Conservation (phyloP, 352 stramenopile genomes). For the Globisporangium polare region DNA sequence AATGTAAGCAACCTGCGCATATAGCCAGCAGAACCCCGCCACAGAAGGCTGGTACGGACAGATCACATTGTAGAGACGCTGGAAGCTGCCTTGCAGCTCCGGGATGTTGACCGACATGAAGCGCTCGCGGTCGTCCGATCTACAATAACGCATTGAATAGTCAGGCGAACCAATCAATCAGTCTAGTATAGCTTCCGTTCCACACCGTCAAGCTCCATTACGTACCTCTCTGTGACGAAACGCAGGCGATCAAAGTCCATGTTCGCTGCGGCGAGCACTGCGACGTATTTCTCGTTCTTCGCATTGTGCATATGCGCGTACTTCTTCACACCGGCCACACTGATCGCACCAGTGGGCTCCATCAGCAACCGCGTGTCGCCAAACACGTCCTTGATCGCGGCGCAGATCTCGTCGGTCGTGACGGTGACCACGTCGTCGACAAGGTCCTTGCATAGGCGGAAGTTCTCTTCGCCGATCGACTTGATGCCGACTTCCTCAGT, state of each 20-base stretch:
- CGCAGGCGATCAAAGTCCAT: constrained; percentile 99
- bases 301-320: constrained; percentile 67
- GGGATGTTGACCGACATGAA: constrained; percentile 96
- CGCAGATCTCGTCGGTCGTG: constrained; percentile 94
- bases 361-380: constrained; percentile 94
- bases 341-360: constrained; percentile 92
- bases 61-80: constrained; percentile 72
- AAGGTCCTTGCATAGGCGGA: constrained; percentile 90
- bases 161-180: background rate
- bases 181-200: background rate
- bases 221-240: constrained; percentile 87
- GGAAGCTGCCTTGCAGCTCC: constrained; percentile 92
- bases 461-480: constrained; percentile 93
- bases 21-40: background rate
- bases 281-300: constrained; percentile 87
- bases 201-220: background rate
- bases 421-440: constrained; percentile 98
- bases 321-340: constrained; percentile 95
- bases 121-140: constrained; percentile 92
- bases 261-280: constrained; percentile 97
- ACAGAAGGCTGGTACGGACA: constrained; percentile 32
- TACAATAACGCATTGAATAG: constrained; percentile 14
- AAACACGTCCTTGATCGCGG: constrained; percentile 92
- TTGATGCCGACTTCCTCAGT: constrained; percentile 96
- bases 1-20: background rate